phyloP scores from a whole-genome alignment of 2,329 filamentous ascomycete genomes.

The Periconia sp. region DNA sequence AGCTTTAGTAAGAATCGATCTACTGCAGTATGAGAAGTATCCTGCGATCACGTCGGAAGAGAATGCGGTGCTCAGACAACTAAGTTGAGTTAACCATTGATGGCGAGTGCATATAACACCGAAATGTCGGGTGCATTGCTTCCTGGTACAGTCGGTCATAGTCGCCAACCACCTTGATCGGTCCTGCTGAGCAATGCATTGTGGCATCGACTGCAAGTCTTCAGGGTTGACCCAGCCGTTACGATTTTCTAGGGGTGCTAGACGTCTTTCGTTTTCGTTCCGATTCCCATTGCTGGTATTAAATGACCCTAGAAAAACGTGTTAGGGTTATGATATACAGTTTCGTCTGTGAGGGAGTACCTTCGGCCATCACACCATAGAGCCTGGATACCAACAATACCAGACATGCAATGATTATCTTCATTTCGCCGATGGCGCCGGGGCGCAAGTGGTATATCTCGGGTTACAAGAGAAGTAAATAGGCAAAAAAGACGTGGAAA shows the following conservation, averaged over 20 bases:
- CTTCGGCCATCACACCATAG: no score
- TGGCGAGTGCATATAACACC: slow-evolving; percentile 36
- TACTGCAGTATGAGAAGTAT: slow-evolving; percentile 31
- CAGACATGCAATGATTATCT: no score
- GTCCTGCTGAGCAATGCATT: slow-evolving; percentile 40
- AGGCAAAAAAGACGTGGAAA: no score
- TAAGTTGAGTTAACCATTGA: slow-evolving; percentile 36
- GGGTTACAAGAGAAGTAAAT: no score
- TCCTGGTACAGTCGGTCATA: slow-evolving; percentile 35
- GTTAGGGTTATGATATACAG: no score
- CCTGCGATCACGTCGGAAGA: slow-evolving; percentile 25
- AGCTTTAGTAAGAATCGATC: slow-evolving; percentile 37
- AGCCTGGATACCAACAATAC: no score
- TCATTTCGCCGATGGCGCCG: no score
- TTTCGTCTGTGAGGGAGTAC: no score
- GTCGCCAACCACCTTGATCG: slow-evolving; percentile 30
- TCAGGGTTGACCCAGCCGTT: slow-evolving; percentile 40
- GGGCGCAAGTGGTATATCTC: no score
- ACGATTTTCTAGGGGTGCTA: slow-evolving; percentile 17
- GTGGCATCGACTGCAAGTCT: slow-evolving; percentile 36
- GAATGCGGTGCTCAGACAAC: slow-evolving; percentile 33
- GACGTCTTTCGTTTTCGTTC: neutral
- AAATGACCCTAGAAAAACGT: no score
- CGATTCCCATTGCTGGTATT: no score
- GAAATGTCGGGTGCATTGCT: slow-evolving; percentile 33